These are phyloP conservation scores for Akanthomyces uredinophilus DNA, from an alignment of 2,329 filamentous ascomycete species.

Conservation along the genomic window DNA sequence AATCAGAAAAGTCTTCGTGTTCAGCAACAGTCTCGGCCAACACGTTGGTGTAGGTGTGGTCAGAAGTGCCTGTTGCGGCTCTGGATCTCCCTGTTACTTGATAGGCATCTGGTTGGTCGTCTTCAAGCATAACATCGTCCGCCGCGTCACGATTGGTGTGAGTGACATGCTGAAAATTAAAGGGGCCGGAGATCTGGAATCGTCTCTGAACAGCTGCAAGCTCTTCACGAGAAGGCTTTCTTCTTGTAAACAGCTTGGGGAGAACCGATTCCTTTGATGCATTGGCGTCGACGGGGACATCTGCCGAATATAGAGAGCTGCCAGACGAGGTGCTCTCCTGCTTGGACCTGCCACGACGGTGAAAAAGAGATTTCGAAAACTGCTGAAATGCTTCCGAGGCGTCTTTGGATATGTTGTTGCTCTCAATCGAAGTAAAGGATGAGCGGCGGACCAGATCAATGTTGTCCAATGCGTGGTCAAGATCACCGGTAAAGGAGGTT, in stretches of 20 bases:
- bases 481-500: conserved; percentile 37
- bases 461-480: conserved; percentile 43
- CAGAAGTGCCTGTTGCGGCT: conserved; percentile 5
- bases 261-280: conserved; percentile 41
- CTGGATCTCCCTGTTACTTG: background rate
- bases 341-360: conserved; percentile 44
- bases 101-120: background rate
- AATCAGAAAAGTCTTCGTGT: background rate
- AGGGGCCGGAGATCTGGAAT: conserved; percentile 56
- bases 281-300: conserved; percentile 33
- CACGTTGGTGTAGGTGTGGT: conserved; percentile 11
- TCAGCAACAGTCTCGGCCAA: conserved; percentile 7
- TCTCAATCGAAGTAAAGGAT: conserved; percentile 50
- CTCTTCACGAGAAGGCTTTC: conserved; percentile 37
- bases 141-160: conserved; percentile 50
- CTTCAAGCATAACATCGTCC: conserved; percentile 23
- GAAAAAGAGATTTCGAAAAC: conserved; percentile 56
- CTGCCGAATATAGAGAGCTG: conserved; percentile 45
- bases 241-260: conserved; percentile 47
- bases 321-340: conserved; percentile 46
- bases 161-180: conserved; percentile 62
- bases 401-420: conserved; percentile 48
- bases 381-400: conserved; percentile 55
- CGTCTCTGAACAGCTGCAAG: conserved; percentile 29
- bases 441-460: conserved; percentile 49